Conservation (phyloP, 2,329 filamentous ascomycete genomes). For the Sclerotinia nivalis region DNA sequence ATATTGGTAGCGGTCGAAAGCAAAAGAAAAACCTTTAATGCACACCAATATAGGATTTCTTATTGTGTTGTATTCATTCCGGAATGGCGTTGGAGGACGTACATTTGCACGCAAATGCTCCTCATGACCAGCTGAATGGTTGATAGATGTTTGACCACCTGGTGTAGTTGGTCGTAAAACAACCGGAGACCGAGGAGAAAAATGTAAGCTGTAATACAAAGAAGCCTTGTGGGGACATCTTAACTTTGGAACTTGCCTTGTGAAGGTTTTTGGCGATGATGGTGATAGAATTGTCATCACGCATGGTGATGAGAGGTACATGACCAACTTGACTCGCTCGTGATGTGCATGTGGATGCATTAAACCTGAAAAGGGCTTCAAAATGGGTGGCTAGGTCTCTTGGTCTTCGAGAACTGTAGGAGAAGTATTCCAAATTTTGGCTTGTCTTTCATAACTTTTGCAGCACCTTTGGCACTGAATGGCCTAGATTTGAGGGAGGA, state of each 20-base stretch:
- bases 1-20: conserved; percentile 5
- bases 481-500: conserved; percentile 70
- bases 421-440: conserved; percentile 65
- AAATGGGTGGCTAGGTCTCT: too few relatives aligned
- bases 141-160: too few relatives aligned
- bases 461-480: conserved; percentile 59
- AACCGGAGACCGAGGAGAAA: too few relatives aligned
- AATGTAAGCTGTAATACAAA: not conserved
- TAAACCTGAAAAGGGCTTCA: too few relatives aligned
- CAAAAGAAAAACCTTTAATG: not conserved
- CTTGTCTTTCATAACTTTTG: conserved; percentile 52
- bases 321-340: not conserved
- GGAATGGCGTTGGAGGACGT: not conserved
- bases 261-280: not conserved
- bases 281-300: not conserved
- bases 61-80: not conserved
- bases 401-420: conserved; percentile 51
- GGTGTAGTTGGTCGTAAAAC: too few relatives aligned
- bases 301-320: not conserved
- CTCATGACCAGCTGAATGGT: not conserved
- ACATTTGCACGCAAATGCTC: not conserved
- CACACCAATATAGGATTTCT: not conserved
- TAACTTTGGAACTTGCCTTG: too few relatives aligned
- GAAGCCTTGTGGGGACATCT: not conserved
- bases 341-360: too few relatives aligned